A percentile compares a stretch with the other conserved stretches of the same genome.
Evolutionary conservation across 148 eudicot genomes (phyloP).

Genomic region (Euryodendron excelsum): DNA sequence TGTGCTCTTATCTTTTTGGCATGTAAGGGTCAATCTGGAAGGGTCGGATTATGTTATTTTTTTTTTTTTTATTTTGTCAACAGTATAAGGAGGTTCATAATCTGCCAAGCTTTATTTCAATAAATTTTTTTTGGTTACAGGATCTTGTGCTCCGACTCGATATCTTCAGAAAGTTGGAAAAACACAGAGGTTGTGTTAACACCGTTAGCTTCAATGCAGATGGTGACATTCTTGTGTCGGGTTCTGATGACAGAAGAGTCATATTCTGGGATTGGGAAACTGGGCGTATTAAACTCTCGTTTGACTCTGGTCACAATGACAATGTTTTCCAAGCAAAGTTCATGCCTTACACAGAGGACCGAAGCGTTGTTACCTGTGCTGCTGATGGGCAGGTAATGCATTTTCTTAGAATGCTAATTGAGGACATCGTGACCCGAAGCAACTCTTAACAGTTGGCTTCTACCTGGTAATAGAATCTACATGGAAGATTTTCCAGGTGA

Average conservation of each 20-base stretch:
- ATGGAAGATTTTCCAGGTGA: not conserved
- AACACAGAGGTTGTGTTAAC: conserved; percentile 93
- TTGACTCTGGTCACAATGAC: conserved; percentile 69
- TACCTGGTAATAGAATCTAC: not conserved
- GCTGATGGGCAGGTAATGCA: conserved; percentile 90
- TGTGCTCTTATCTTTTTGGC: no score
- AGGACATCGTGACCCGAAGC: not conserved
- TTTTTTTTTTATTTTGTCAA: not conserved
- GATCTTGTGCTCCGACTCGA: conserved; percentile 79
- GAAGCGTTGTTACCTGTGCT: conserved; percentile 85
- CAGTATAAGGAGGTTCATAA: not conserved
- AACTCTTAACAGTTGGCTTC: not conserved
- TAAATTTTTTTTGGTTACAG: conserved; percentile 35
- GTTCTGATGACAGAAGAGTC: conserved; percentile 85
- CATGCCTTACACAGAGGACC: conserved; percentile 78
- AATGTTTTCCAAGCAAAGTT: conserved; percentile 93
- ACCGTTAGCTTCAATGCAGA: conserved; percentile 74
- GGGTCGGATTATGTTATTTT: no score
- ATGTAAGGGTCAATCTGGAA: no score
- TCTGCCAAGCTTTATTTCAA: not conserved
- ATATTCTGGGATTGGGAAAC: conserved; percentile 91
- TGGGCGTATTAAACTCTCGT: conserved; percentile 63
- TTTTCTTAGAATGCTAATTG: conserved; percentile 3
- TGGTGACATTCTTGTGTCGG: conserved; percentile 83
- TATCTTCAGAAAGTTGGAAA: conserved; percentile 60